These are phyloP conservation scores for Linum lewisii DNA, from an alignment of 345 rosid genomes.

Conservation along the genomic window DNA sequence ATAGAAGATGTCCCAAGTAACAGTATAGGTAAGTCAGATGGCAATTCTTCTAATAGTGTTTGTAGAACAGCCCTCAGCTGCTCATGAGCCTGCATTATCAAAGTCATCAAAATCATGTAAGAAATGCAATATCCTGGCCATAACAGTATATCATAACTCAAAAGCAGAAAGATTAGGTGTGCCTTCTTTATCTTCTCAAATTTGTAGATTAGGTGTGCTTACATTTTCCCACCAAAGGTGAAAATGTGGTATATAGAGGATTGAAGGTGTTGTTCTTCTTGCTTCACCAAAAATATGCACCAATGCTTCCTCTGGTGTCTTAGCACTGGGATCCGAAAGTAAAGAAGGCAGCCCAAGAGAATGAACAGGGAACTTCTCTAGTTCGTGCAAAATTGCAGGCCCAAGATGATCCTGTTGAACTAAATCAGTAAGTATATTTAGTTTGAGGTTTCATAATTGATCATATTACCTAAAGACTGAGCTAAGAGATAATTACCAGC, in stretches of 20 bases:
- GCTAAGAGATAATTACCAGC: slow-evolving; percentile 61
- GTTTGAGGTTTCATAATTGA: slow-evolving; percentile 24
- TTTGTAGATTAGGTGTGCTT: slow-evolving; percentile 28
- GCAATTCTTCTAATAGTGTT: slow-evolving; percentile 88
- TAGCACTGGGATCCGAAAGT: slow-evolving; percentile 98
- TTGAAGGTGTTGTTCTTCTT: slow-evolving; percentile 89
- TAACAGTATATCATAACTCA: neutral
- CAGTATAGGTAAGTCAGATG: slow-evolving; percentile 73
- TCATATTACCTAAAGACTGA: slow-evolving; percentile 12
- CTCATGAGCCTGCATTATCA: slow-evolving; percentile 75
- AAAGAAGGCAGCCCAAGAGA: slow-evolving; percentile 97
- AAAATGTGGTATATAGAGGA: slow-evolving; percentile 83
- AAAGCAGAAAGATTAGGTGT: neutral
- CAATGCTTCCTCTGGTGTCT: slow-evolving; percentile 97
- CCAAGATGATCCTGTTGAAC: slow-evolving; percentile 97
- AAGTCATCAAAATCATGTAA: slow-evolving; percentile 3
- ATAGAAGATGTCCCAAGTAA: slow-evolving; percentile 69
- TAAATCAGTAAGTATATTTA: slow-evolving; percentile 65
- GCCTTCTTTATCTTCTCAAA: no score
- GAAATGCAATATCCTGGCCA: neutral
- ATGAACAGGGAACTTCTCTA: slow-evolving; percentile 95
- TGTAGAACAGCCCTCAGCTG: slow-evolving; percentile 88
- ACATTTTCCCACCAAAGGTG: slow-evolving; percentile 99
- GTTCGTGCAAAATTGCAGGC: slow-evolving; percentile 91
- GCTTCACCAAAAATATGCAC: slow-evolving; percentile 99